These are phyloP conservation scores for Hypocreales sp. DNA, from an alignment of 2,329 filamentous ascomycete species.

Conservation along the genomic window DNA sequence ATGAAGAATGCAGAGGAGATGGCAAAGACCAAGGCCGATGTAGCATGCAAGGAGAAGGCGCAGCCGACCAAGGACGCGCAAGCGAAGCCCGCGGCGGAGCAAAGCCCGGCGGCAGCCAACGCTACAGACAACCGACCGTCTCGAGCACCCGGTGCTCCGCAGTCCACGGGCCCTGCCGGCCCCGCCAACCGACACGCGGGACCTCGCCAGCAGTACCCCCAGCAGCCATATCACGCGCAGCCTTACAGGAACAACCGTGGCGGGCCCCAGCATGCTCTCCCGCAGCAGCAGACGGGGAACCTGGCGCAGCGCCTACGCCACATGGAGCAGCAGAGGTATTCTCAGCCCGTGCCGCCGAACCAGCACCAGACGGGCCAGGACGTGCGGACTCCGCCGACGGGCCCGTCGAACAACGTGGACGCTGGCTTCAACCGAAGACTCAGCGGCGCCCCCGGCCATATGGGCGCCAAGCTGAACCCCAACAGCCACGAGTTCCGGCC, in stretches of 20 bases:
- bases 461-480: constrained; percentile 44
- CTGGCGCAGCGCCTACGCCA: constrained; percentile 35
- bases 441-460: constrained; percentile 32
- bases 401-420: constrained; percentile 46
- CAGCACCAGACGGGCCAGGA: constrained; percentile 45
- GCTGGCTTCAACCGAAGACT: constrained; percentile 36
- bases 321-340: constrained; percentile 35
- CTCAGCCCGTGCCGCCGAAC: constrained; percentile 23
- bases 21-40: constrained; percentile 36
- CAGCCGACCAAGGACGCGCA: constrained; percentile 29
- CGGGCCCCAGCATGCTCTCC: constrained; percentile 24
- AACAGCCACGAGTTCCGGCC: constrained; percentile 71
- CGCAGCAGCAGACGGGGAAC: constrained; percentile 25
- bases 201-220: constrained; percentile 31
- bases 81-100: constrained; percentile 17
- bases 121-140: constrained; percentile 13
- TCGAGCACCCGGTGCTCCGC: constrained; percentile 19
- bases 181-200: constrained; percentile 27
- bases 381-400: constrained; percentile 56
- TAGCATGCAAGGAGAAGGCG: constrained; percentile 25
- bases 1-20: constrained; percentile 57
- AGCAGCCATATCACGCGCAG: constrained; percentile 28
- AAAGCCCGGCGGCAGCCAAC: constrained; percentile 6
- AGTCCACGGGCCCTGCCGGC: constrained; percentile 10
- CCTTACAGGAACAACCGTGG: constrained; percentile 32